Base-by-base conservation (phyloP, 140 eudicot genomes). In the Stevia rebaudiana region DNA sequence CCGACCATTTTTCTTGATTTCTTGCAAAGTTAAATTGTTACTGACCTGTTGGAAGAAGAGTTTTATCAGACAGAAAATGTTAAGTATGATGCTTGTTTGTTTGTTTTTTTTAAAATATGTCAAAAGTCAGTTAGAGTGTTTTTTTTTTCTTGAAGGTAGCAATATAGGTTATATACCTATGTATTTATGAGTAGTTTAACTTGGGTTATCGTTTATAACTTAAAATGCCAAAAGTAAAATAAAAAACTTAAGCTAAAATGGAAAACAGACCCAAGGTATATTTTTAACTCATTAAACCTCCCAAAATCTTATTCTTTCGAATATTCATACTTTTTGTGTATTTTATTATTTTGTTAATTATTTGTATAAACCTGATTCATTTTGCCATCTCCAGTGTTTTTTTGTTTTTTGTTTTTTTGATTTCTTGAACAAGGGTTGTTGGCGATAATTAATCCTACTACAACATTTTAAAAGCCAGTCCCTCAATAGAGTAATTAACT, bases 41-140 rank as follows among this genome's bases (percentile, higher is more conserved):
- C 30, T 3, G 18, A 7, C 42, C 17, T 49, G 36, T 48, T 59
- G 52, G 41, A 69, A 59, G 58, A 54, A 57, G 58, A 42, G 52
- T 36, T 25, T 6, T 40, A 15, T 52, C 10, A 39, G 8, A 23
- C n/a, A 15, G 52, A 23, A 53, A 39, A 37, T 16, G 63, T 39
- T 8, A 10, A 67, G 39, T 4, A 49, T 21, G 11, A 50, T 35
- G 3, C 49, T 25, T 53, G 13, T 68, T 41, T 37, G 0, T 2
- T 5, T 0, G 12, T 12, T n/a, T 17, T 16, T 53, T 40, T 19
- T 9, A 52, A 31, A 68, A 67, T 52, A 39, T 69, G 47, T 30
- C 60, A 35, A 35, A 59, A 47, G 31, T 65, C 36, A 1, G 0
- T 0, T 37, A 8, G 6, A 23, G 41, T 12, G 47, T 69, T 37